phyloP scores from a whole-genome alignment of 2,329 filamentous ascomycete species.

The Ceratocystis ficicola region DNA sequence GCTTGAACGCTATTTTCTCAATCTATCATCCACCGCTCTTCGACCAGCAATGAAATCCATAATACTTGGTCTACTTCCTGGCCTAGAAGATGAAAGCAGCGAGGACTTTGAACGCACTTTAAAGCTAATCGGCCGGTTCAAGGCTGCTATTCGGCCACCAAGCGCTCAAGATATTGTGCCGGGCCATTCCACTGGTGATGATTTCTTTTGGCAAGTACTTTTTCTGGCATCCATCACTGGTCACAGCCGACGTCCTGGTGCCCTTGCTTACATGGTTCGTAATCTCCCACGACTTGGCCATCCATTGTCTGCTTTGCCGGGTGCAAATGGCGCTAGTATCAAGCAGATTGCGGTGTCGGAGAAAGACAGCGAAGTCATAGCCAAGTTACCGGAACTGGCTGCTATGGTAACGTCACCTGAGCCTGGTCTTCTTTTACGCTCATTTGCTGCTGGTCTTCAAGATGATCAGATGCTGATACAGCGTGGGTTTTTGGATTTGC shows the following conservation, averaged over 20 bases:
- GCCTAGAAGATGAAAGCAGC: constrained; percentile 87
- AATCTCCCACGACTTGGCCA: constrained; percentile 58
- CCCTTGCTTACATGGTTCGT: constrained; percentile 72
- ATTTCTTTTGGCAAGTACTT: constrained; percentile 97
- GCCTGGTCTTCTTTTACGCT: constrained; percentile 77
- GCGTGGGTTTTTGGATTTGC: constrained; percentile 80
- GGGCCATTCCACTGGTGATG: constrained; percentile 52
- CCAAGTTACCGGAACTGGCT: constrained; percentile 30
- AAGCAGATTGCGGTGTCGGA: constrained; percentile 30
- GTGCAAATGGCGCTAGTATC: constrained; percentile 28
- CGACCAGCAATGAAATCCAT: constrained; percentile 84
- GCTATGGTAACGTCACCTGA: constrained; percentile 75
- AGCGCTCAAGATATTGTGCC: constrained; percentile 35
- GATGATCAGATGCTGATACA: constrained; percentile 89
- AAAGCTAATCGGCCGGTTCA: constrained; percentile 65
- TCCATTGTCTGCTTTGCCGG: constrained; percentile 28
- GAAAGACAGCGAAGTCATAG: constrained; percentile 28
- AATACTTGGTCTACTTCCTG: constrained; percentile 77
- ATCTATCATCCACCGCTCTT: constrained; percentile 56
- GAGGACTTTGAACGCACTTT: constrained; percentile 91
- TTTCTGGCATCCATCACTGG: constrained; percentile 90
- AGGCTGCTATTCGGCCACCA: constrained; percentile 48
- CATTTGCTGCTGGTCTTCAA: constrained; percentile 76
- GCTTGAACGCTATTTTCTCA: constrained; percentile 67
- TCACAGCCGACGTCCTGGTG: constrained; percentile 69